These are phyloP conservation scores for Kalaharituber pfeilii DNA, from an alignment of 2,329 filamentous ascomycete genomes.

Conservation along the genomic window DNA sequence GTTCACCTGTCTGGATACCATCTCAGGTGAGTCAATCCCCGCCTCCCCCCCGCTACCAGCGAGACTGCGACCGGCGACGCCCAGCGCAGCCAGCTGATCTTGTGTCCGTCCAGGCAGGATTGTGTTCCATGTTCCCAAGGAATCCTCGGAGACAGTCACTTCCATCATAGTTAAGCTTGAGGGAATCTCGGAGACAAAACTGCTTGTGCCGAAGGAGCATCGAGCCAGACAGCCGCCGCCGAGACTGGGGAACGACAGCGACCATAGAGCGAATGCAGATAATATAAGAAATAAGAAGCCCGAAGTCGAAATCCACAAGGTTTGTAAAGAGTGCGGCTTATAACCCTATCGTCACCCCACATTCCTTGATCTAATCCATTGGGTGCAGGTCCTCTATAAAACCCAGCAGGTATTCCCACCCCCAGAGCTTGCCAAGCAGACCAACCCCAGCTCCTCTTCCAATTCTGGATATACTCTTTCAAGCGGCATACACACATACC, in stretches of 20 bases:
- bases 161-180: slow-evolving; percentile 64
- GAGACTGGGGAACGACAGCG: too few relatives aligned
- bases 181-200: slow-evolving; percentile 54
- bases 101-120: slow-evolving; percentile 25
- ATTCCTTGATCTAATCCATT: slow-evolving; percentile 26
- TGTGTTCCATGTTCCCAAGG: slow-evolving; percentile 29
- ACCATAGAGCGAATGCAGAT: too few relatives aligned
- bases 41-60: too few relatives aligned
- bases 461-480: slow-evolving; percentile 41
- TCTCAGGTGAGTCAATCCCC: slow-evolving; percentile 36
- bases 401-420: slow-evolving; percentile 56
- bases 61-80: background rate
- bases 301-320: slow-evolving; percentile 34
- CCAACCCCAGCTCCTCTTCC: slow-evolving; percentile 17
- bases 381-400: slow-evolving; percentile 58
- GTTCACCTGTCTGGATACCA: slow-evolving; percentile 63
- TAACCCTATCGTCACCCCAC: background rate
- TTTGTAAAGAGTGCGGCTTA: slow-evolving; percentile 16
- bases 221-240: too few relatives aligned
- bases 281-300: slow-evolving; percentile 31
- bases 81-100: background rate
- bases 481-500: slow-evolving; percentile 55
- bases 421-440: slow-evolving; percentile 25
- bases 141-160: slow-evolving; percentile 29
- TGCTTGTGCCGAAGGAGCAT: slow-evolving; percentile 35